Evolutionary conservation across 2,329 filamentous ascomycete genomes (phyloP).

Genomic region (Elsinoe batatas): DNA sequence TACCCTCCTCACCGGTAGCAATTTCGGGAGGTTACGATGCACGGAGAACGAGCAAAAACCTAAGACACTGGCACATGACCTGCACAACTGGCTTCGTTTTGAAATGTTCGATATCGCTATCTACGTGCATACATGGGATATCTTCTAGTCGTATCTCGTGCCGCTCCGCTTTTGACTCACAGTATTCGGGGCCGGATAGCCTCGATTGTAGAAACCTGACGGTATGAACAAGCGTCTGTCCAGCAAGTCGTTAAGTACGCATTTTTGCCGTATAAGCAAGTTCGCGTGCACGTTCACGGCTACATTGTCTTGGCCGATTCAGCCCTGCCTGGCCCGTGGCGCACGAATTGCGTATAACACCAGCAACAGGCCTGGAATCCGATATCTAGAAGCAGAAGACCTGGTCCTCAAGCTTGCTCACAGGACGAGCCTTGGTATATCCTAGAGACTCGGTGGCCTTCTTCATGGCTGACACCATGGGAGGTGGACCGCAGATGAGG

Average conservation of each 20-base stretch:
- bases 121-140: neutral
- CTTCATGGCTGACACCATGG: conserved; percentile 96
- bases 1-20: too few species aligned
- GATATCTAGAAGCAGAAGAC: conserved; percentile 75
- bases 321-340: too few species aligned
- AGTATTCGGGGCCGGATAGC: neutral
- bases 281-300: neutral
- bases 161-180: neutral
- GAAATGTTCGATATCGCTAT: too few species aligned
- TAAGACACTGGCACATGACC: neutral
- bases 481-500: conserved; percentile 86
- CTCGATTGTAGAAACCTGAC: too few species aligned
- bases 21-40: too few species aligned
- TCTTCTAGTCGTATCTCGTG: neutral
- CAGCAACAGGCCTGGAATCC: too few species aligned
- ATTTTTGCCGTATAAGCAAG: neutral
- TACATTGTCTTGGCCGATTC: too few species aligned
- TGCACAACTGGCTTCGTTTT: too few species aligned
- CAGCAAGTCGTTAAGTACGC: too few species aligned
- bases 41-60: neutral
- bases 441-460: conserved; percentile 84
- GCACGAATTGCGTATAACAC: too few species aligned
- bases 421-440: conserved; percentile 82
- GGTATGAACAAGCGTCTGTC: too few species aligned
- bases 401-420: conserved; percentile 97